phyloP scores from a whole-genome alignment of 148 eudicot genomes.

The Nepenthes mirabilis region DNA sequence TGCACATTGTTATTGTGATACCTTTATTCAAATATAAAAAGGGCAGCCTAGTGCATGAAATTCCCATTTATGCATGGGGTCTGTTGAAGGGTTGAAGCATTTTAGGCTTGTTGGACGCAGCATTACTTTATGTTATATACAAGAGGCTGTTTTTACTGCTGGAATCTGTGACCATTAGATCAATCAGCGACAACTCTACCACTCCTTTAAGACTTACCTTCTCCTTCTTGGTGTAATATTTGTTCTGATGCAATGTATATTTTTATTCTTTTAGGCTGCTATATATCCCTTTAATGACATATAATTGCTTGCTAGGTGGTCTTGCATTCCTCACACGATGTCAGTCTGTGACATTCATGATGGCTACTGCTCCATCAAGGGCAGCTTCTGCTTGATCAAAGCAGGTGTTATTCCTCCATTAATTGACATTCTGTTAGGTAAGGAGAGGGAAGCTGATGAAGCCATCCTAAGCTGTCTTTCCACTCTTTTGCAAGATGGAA shows the following conservation, averaged over 20 bases:
- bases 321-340: slow-evolving; percentile 35
- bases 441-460: slow-evolving; percentile 63
- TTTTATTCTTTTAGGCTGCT: not conserved
- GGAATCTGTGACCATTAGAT: too few relatives aligned
- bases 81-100: too few relatives aligned
- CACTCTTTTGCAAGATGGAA: slow-evolving; percentile 48
- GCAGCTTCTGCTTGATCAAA: slow-evolving; percentile 68
- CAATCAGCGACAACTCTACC: too few relatives aligned
- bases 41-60: too few relatives aligned
- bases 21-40: too few relatives aligned
- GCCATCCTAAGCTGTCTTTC: slow-evolving; percentile 41
- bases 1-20: too few relatives aligned
- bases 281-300: not conserved
- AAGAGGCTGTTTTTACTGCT: too few relatives aligned
- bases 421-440: slow-evolving; percentile 34
- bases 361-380: slow-evolving; percentile 36
- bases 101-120: too few relatives aligned
- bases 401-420: slow-evolving; percentile 45
- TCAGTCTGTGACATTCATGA: slow-evolving; percentile 54
- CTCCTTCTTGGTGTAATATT: too few relatives aligned
- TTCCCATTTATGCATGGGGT: too few relatives aligned
- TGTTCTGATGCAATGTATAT: not conserved
- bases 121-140: too few relatives aligned
- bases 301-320: slow-evolving; percentile 18
- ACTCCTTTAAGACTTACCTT: too few relatives aligned